A percentile compares a stretch with the other conserved stretches of the same genome.
Conservation (phyloP, 148 eudicot species). For the Chenopodium album region DNA sequence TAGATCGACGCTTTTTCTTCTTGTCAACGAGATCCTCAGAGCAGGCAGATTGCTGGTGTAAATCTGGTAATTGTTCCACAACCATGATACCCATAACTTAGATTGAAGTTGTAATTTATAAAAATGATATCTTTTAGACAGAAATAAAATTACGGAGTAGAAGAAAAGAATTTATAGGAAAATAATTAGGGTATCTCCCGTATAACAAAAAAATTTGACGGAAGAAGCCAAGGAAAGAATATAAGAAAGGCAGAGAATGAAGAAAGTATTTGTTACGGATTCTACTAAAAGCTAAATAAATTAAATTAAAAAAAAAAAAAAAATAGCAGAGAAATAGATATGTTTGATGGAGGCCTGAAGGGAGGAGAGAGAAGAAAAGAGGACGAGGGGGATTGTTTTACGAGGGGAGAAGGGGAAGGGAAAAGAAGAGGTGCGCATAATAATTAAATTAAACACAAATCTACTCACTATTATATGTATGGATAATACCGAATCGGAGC, state of each 20-base stretch:
- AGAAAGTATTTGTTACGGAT: background rate
- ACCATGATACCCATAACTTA: constrained; percentile 36
- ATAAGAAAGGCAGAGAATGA: background rate
- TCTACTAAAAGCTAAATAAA: too few species aligned
- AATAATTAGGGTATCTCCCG: constrained; percentile 39
- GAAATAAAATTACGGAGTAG: too few species aligned
- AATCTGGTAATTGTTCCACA: constrained; percentile 26
- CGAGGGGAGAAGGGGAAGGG: too few species aligned
- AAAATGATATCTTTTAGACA: too few species aligned
- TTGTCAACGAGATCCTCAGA: constrained; percentile 37
- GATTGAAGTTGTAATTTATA: too few species aligned
- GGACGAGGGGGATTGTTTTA: background rate
- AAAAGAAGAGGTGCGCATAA: background rate
- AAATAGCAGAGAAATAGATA: too few species aligned
- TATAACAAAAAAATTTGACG: constrained; percentile 40
- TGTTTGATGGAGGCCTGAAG: background rate
- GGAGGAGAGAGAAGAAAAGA: constrained; percentile 2
- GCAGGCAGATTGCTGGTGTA: constrained; percentile 27
- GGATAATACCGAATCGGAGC: too few species aligned
- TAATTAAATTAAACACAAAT: too few species aligned
- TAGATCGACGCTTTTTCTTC: constrained; percentile 69
- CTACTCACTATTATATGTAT: too few species aligned
- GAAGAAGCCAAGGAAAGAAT: constrained; percentile 40
- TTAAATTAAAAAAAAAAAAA: too few species aligned
- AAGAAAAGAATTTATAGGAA: background rate